Percentiles rank a stretch among this genome's conserved stretches.
phyloP scores from a whole-genome alignment of 768 basidiomycete species.

The Hemileccinum rubropunctum region DNA sequence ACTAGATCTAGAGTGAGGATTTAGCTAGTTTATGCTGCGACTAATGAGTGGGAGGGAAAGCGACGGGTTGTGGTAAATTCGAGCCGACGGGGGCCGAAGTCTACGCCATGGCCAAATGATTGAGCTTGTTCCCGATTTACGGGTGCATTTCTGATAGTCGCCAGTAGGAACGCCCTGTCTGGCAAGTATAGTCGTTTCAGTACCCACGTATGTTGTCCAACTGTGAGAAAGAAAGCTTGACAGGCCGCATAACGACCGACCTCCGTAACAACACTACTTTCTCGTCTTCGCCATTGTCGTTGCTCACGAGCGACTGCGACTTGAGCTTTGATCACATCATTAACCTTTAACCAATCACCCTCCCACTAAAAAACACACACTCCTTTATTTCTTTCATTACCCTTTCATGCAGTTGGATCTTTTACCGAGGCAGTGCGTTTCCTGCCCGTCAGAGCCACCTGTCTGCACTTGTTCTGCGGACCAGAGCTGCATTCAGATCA shows the following conservation, averaged over 20 bases:
- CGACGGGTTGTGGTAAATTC: too few species aligned
- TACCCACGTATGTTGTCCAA: not conserved
- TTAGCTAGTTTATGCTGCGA: too few species aligned
- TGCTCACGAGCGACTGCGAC: slow-evolving; percentile 24
- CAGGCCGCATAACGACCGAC: slow-evolving; percentile 3
- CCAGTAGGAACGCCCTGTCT: too few species aligned
- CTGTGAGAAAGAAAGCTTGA: not conserved
- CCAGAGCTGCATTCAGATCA: slow-evolving; percentile 59
- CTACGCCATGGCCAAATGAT: too few species aligned
- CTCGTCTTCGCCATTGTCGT: slow-evolving; percentile 3
- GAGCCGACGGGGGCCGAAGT: too few species aligned
- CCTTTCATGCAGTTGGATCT: slow-evolving; percentile 35
- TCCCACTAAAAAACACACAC: slow-evolving; percentile 27
- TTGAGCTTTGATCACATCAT: slow-evolving; percentile 17
- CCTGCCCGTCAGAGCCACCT: slow-evolving; percentile 46
- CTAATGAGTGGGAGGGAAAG: too few species aligned
- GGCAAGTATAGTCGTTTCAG: too few species aligned
- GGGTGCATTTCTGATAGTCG: too few species aligned
- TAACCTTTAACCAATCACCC: too few species aligned
- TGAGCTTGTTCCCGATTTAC: too few species aligned
- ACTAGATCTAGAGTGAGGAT: not conserved
- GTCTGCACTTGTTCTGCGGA: slow-evolving; percentile 53
- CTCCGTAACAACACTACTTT: not conserved
- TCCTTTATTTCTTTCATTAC: slow-evolving; percentile 27
- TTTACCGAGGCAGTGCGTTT: slow-evolving; percentile 45